These are phyloP conservation scores for Nothophytophthora sp. DNA, from an alignment of 352 stramenopile genomes.

Conservation along the genomic window DNA sequence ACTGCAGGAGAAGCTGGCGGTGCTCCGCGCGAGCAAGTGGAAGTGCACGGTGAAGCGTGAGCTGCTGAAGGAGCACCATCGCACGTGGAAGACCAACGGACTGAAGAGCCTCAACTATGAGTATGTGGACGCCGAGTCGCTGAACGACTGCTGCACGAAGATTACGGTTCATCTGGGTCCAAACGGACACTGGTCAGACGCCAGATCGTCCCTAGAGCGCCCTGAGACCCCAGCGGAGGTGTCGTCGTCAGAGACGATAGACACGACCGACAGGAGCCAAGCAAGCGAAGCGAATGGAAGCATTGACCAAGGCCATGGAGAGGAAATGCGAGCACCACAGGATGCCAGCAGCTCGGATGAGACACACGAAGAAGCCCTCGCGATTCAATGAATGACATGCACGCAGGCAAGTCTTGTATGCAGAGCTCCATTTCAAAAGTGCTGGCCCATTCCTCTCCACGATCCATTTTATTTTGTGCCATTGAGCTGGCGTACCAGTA, in stretches of 20 bases:
- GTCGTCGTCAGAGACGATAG: not conserved
- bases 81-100: conserved; percentile 58
- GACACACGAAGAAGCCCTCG: not conserved
- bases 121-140: conserved; percentile 37
- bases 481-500: too few relatives aligned
- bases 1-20: conserved; percentile 40
- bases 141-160: conserved; percentile 48
- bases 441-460: too few relatives aligned
- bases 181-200: conserved; percentile 59
- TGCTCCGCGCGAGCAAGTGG: conserved; percentile 44
- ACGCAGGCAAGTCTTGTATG: too few relatives aligned
- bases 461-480: conserved; percentile 12
- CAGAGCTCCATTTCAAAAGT: not conserved
- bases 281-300: not conserved
- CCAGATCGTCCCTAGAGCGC: conserved; percentile 48
- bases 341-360: not conserved
- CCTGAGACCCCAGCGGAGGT: too few relatives aligned
- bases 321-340: not conserved
- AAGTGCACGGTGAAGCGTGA: conserved; percentile 60
- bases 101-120: conserved; percentile 45
- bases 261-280: not conserved
- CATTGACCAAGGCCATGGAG: not conserved
- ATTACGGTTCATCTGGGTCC: conserved; percentile 41
- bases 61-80: conserved; percentile 53
- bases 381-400: too few relatives aligned